Evolutionary conservation across 257 asterid species (phyloP).

Genomic region (Petunia axillaris): DNA sequence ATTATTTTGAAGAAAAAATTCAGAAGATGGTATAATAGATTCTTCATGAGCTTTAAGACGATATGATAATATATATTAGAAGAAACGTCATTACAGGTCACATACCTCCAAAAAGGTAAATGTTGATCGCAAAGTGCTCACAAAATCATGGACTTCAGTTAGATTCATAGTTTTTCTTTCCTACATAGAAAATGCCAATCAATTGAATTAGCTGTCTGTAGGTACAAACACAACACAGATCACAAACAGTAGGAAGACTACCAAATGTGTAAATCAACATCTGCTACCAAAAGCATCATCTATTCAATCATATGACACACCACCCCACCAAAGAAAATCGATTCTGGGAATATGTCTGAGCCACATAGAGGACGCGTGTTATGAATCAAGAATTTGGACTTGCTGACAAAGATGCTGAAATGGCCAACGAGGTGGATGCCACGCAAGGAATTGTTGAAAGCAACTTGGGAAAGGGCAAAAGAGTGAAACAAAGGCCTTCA

Average conservation of each 20-base stretch:
- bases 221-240: neutral
- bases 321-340: neutral
- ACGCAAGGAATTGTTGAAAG: no score
- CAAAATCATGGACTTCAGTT: conserved; percentile 64
- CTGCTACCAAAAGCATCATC: conserved; percentile 14
- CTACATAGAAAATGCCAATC: conserved; percentile 35
- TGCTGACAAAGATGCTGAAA: no score
- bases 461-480: no score
- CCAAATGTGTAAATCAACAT: neutral
- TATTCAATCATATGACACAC: neutral
- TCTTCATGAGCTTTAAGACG: conserved; percentile 7
- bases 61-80: conserved; percentile 7
- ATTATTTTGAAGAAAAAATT: neutral
- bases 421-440: no score
- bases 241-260: conserved; percentile 15
- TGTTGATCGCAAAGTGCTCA: conserved; percentile 68
- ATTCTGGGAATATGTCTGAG: neutral
- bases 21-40: neutral
- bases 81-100: conserved; percentile 13
- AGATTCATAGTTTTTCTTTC: conserved; percentile 79
- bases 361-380: neutral
- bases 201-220: conserved; percentile 18
- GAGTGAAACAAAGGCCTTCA: no score
- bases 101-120: conserved; percentile 82
- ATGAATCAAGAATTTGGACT: no score